These are phyloP conservation scores for Agaricus subrufescens DNA, from an alignment of 768 basidiomycete genomes.

Conservation along the genomic window DNA sequence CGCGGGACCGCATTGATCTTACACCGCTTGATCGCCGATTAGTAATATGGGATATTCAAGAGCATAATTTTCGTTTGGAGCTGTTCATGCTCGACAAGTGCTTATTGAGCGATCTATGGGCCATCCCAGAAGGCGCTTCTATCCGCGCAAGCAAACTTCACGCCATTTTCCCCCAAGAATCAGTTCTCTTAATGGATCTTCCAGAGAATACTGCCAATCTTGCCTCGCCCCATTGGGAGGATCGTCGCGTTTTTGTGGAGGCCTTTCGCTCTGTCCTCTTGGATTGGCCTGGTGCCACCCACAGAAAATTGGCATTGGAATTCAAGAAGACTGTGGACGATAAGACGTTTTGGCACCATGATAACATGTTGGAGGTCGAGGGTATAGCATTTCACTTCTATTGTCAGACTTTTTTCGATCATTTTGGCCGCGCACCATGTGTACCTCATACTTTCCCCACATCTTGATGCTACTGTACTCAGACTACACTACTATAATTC, in stretches of 20 bases:
- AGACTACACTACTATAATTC: not conserved
- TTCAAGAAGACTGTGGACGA: not conserved
- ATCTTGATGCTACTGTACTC: not conserved
- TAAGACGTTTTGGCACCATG: not conserved
- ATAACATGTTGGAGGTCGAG: not conserved
- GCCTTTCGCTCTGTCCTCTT: constrained; percentile 1
- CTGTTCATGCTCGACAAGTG: constrained; percentile 9
- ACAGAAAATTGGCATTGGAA: not conserved
- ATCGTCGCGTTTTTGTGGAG: constrained; percentile 1
- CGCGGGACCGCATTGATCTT: not conserved
- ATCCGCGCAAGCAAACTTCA: not conserved
- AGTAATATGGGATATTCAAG: constrained; percentile 14
- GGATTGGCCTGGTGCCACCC: not conserved
- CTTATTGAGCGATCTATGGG: not conserved
- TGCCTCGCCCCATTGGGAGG: not conserved
- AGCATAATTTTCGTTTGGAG: constrained; percentile 14
- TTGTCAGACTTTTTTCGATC: not conserved
- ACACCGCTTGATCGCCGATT: not conserved
- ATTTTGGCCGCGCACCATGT: not conserved
- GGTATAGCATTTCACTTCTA: not conserved
- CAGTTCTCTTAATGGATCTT: not conserved
- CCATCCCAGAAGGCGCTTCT: not conserved
- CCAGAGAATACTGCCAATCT: not conserved
- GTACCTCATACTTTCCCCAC: not conserved
- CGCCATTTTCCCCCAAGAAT: not conserved